Conservation (phyloP, 2,329 filamentous ascomycete genomes). For the Amauroascus verrucosus region DNA sequence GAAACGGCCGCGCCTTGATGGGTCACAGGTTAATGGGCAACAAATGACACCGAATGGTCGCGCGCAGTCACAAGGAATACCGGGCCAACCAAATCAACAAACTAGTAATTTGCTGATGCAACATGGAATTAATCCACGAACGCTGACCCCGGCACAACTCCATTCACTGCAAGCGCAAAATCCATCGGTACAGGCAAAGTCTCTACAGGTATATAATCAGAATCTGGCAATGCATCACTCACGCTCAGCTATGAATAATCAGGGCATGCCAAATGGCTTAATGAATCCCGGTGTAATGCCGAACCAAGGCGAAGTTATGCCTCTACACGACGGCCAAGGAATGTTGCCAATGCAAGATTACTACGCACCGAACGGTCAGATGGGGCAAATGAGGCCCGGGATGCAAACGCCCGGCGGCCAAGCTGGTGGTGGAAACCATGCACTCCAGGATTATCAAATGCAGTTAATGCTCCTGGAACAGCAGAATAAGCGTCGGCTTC, state of each 20-base stretch:
- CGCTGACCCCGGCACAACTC: conserved; percentile 67
- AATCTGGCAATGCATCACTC: conserved; percentile 69
- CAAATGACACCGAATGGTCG: conserved; percentile 69
- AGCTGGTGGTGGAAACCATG: conserved; percentile 45
- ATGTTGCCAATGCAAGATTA: conserved; percentile 43
- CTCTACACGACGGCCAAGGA: conserved; percentile 53
- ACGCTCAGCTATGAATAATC: conserved; percentile 67
- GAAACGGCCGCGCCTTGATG: conserved; percentile 76
- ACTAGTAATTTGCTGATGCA: conserved; percentile 36
- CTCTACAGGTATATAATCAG: conserved; percentile 77
- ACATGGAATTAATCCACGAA: conserved; percentile 65
- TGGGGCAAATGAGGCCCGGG: conserved; percentile 30
- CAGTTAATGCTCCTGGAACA: conserved; percentile 59
- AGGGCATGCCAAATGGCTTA: conserved; percentile 65
- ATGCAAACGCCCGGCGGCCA: conserved; percentile 24
- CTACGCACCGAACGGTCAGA: conserved; percentile 46
- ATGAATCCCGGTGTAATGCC: conserved; percentile 55
- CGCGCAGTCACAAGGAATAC: conserved; percentile 59
- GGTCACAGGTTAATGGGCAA: conserved; percentile 61
- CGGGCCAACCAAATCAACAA: conserved; percentile 53
- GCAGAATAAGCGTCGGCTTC: conserved; percentile 56
- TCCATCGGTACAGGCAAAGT: conserved; percentile 62
- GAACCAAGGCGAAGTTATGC: conserved; percentile 75
- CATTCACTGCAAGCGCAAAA: conserved; percentile 49
- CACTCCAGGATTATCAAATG: conserved; percentile 60